Percentiles rank a stretch among this genome's conserved stretches.
These are phyloP conservation scores for Quercus engelmannii DNA, from an alignment of 306 rosid species.

Conservation along the genomic window DNA sequence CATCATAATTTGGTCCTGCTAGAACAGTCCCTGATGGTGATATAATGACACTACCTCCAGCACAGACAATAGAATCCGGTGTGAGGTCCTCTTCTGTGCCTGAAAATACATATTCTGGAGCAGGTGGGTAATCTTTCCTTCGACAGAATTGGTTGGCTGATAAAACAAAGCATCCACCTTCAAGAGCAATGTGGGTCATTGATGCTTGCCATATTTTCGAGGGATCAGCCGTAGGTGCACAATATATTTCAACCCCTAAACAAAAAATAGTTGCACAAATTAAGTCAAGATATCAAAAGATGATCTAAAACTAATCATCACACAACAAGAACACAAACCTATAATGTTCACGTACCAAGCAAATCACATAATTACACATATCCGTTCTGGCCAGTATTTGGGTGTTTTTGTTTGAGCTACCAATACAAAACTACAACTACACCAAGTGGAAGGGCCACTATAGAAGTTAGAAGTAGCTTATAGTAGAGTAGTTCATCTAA, in stretches of 20 bases:
- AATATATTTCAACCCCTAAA: slow-evolving; percentile 86
- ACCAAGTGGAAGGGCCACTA: too few species aligned
- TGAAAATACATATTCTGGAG: slow-evolving; percentile 73
- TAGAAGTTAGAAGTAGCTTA: too few species aligned
- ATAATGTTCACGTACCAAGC: background rate
- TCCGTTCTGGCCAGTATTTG: too few species aligned
- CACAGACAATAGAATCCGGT: slow-evolving; percentile 86
- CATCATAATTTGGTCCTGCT: slow-evolving; percentile 91
- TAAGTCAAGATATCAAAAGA: background rate
- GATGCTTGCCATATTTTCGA: slow-evolving; percentile 83
- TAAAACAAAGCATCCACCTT: slow-evolving; percentile 94
- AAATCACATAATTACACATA: background rate
- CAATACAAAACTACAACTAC: too few species aligned
- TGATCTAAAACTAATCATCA: background rate
- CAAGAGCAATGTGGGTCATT: slow-evolving; percentile 85
- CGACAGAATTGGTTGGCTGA: slow-evolving; percentile 88
- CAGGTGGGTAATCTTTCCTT: slow-evolving; percentile 83
- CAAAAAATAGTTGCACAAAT: slow-evolving; percentile 3
- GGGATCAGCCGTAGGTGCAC: slow-evolving; percentile 92
- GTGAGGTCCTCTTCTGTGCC: slow-evolving; percentile 64
- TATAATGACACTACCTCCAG: slow-evolving; percentile 91
- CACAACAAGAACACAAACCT: background rate
- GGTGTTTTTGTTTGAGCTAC: too few species aligned
- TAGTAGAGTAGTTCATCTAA: too few species aligned
- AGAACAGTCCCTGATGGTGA: slow-evolving; percentile 85